Evolutionary conservation across 306 rosid species (phyloP), one percentile per base, ranked within the genome.

Genomic region (Echinosophora koreensis): DNA sequence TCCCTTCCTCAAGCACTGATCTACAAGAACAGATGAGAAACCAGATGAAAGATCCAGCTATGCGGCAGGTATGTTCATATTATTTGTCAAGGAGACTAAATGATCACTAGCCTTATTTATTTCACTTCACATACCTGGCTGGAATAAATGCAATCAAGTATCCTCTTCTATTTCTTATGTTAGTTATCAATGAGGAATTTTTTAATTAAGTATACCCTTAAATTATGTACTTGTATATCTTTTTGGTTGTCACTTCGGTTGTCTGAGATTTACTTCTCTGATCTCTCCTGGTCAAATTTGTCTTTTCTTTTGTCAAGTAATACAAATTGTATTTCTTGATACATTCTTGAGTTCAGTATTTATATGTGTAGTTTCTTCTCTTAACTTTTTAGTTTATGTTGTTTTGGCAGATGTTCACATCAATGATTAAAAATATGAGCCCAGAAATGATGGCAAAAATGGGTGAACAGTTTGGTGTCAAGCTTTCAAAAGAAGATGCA

Each of bases 371-470:
- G 51, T 52, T 3, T n/a, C 15, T 68, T 13, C 28, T 15, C 28
- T 55, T 71, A 59, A 35, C 13, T 22, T 61, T 56, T 76, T 38
- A 51, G 76, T 83, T 15, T 51, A 10, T 84, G 63, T 30, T 80
- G 64, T 56, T 80, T 76, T 84, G 75, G 81, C 89, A 94, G 98
- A 94, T 92, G 97, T 89, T 92, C 73, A 77, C 97, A 35, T 92
- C 99, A 64, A 89, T 92, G 99, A 64, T 95, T 30, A 89, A 95
- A 85, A 95, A 87, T 69, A 90, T 95, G 99, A 95, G 89, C 85
- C 99, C 99, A 8, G 99, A 92, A 71, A 87, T 82, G 97, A 91
- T 95, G 97, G 90, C 97, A 76, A 95, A 89, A 87, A 91, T 92
- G 97, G 73, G 97, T 13, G 96, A 92, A 75, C 99, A 92, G 78